Evolutionary conservation across 2,329 filamentous ascomycete species (phyloP), one percentile per base, ranked within the genome.

Genomic region (Paraphaeosphaeria sporulosa): DNA sequence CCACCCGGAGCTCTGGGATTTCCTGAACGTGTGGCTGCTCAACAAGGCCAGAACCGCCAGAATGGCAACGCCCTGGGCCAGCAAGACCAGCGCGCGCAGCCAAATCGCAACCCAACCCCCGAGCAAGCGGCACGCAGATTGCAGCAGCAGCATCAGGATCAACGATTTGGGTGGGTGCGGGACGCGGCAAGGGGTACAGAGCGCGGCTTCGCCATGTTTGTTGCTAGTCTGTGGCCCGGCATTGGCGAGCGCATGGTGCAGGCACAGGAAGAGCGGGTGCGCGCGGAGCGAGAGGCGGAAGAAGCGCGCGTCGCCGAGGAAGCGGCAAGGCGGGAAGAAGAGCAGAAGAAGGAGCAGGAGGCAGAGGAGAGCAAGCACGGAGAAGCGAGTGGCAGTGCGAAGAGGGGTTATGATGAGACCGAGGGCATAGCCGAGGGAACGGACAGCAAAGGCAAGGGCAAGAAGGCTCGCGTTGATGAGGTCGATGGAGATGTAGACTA

Each of bases 211-310:
- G 85, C 85, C n/a, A 77, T 89, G n/a, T 87, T 89, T 61, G 71
- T 89, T 36, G 87, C 86, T 0, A 88, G 85, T 72, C 70, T 89
- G 52, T 84, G 87, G 70, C 87, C 87, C 0, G 87, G 87, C 0
- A 80, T 89, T 27, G 87, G 87, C 0, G 87, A 89, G 70, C 79
- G 85, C 8, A 85, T 87, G 70, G 84, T 89, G 15, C 78, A 82
- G 63, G 86, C 84, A 27, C 80, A 84, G 59, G 83, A 85, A 65
- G 83, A 84, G 55, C 80, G 83, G 17, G 67, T 67, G 38, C 60
- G 73, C 34, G 60, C 65, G n/a, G 73, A 73, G 58, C 58, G 74
- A n/a, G 60, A 36, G 23, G 73, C 66, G 13, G 72, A 72, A 30
- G 68, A 68, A 25, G 69, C 69, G 54, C 54, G 66, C 32, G 30